These are phyloP conservation scores for Cryptosporidium viatorum DNA, from an alignment of 169 alveolate genomes.

Conservation along the genomic window DNA sequence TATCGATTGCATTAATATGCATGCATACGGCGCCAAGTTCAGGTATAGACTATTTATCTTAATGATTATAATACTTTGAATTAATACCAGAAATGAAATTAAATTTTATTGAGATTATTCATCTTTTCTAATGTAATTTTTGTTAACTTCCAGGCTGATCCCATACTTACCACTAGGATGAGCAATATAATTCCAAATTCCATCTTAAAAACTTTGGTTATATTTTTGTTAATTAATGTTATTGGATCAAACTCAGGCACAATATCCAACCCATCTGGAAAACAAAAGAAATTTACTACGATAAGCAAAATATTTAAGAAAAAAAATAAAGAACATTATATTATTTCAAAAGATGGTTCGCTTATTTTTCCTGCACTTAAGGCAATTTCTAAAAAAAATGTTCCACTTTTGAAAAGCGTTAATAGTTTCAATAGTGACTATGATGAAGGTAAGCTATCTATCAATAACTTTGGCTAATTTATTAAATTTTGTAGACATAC, in stretches of 20 bases:
- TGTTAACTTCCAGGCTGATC: not conserved
- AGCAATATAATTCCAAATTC: not conserved
- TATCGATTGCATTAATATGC: not conserved
- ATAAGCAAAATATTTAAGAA: not conserved
- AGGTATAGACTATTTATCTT: not conserved
- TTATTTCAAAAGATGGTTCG: conserved; percentile 19
- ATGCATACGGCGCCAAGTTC: conserved; percentile 50
- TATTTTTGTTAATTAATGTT: not conserved
- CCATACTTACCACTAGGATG: not conserved
- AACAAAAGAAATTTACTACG: not conserved
- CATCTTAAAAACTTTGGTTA: not conserved
- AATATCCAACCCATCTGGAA: not conserved
- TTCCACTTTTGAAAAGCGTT: conserved; percentile 31
- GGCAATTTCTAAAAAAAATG: conserved; percentile 9
- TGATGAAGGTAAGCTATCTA: conserved; percentile 40
- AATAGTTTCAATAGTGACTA: not conserved
- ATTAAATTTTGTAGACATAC: conserved; percentile 17
- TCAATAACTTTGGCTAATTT: not conserved
- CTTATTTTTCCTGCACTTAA: conserved; percentile 30
- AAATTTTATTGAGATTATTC: not conserved
- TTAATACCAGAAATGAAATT: not conserved
- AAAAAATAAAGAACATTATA: not conserved
- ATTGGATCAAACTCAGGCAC: not conserved
- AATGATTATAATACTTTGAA: not conserved
- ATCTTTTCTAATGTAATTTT: not conserved